Evolutionary conservation across 1,284 basidiomycete species (phyloP).

Genomic region (Xanthoconium separans): DNA sequence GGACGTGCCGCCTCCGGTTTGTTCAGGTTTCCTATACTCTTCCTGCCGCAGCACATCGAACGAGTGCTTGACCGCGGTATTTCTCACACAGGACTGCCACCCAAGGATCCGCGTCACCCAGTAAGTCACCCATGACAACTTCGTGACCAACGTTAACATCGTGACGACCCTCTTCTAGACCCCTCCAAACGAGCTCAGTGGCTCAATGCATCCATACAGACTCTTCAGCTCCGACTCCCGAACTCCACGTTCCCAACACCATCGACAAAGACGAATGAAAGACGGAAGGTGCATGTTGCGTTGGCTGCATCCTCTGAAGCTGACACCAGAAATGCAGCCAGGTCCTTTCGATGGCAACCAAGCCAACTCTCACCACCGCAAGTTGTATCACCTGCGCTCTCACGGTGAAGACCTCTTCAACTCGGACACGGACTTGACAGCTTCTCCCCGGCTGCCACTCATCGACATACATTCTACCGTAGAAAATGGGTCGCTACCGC

Average conservation of each 20-base stretch:
- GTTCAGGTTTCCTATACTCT: too few species aligned
- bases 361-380: not conserved
- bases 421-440: slow-evolving; percentile 7
- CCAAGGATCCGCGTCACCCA: too few species aligned
- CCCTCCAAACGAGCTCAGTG: too few species aligned
- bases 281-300: slow-evolving; percentile 14
- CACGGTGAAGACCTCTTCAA: slow-evolving; percentile 1
- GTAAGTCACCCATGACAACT: too few species aligned
- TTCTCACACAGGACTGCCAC: too few species aligned
- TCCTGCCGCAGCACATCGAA: too few species aligned
- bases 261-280: slow-evolving; percentile 24
- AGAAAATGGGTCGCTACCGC: too few species aligned
- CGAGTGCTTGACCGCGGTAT: too few species aligned
- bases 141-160: too few species aligned
- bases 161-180: too few species aligned
- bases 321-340: not conserved
- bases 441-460: slow-evolving; percentile 4
- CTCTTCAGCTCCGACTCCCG: slow-evolving; percentile 10
- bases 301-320: not conserved
- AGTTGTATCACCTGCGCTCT: not conserved
- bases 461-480: too few species aligned
- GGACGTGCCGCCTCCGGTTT: too few species aligned
- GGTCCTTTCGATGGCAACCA: not conserved
- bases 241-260: not conserved
- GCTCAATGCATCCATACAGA: not conserved